phyloP scores from a whole-genome alignment of 2,329 filamentous ascomycete species.

The Phaeoacremonium minimum region DNA sequence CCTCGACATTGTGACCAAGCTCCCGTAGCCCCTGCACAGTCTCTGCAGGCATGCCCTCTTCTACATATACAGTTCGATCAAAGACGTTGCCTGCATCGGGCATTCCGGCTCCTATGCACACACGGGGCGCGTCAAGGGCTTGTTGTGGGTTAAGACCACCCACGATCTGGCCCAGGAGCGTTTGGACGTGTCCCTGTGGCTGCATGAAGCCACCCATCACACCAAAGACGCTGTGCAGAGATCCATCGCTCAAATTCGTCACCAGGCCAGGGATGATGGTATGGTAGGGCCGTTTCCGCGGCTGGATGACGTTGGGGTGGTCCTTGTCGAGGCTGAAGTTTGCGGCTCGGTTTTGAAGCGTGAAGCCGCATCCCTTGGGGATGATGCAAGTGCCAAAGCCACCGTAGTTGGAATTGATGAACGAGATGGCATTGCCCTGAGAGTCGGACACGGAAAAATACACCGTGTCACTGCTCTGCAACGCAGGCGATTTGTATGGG shows the following conservation, averaged over 20 bases:
- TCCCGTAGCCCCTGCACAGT: constrained; percentile 62
- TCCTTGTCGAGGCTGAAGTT: constrained; percentile 70
- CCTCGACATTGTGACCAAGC: constrained; percentile 69
- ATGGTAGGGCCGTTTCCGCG: constrained; percentile 88
- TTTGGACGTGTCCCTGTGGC: constrained; percentile 92
- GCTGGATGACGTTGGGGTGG: constrained; percentile 78
- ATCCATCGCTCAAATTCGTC: constrained; percentile 70
- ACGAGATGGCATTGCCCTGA: constrained; percentile 84
- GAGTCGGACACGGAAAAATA: constrained; percentile 85
- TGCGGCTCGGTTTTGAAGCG: constrained; percentile 86
- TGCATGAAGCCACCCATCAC: constrained; percentile 99
- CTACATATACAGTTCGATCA: constrained; percentile 67
- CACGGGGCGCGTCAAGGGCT: constrained; percentile 83
- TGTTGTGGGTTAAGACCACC: constrained; percentile 81
- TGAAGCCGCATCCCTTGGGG: constrained; percentile 82
- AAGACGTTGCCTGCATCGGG: constrained; percentile 53
- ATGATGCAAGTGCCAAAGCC: constrained; percentile 88
- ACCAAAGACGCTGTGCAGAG: constrained; percentile 80
- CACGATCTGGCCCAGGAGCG: constrained; percentile 81
- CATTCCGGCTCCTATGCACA: constrained; percentile 78
- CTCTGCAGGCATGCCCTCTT: constrained; percentile 72
- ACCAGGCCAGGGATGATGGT: constrained; percentile 94
- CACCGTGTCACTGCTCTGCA: constrained; percentile 85
- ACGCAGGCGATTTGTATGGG: constrained; percentile 62
- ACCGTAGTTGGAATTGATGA: constrained; percentile 93